These are phyloP conservation scores for Candida coquimbonensis DNA, from an alignment of 805 yeast species.

Conservation along the genomic window DNA sequence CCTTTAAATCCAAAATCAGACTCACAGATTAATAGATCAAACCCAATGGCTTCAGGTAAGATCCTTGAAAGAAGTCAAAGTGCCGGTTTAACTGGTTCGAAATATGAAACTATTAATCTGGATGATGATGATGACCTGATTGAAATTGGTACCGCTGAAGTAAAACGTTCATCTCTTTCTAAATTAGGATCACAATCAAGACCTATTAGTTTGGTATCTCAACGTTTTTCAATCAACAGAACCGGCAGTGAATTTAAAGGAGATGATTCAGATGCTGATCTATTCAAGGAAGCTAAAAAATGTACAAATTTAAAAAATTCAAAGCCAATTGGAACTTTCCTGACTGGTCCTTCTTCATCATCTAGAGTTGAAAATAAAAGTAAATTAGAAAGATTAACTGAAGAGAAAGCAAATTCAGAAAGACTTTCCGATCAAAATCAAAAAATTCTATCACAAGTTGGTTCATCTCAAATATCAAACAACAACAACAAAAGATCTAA, in stretches of 20 bases:
- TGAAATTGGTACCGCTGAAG: not conserved
- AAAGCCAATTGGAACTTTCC: slow-evolving; percentile 9
- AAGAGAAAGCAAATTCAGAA: not conserved
- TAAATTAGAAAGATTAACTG: too few species aligned
- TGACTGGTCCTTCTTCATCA: not conserved
- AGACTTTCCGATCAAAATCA: not conserved
- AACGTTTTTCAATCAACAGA: not conserved
- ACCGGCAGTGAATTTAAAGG: not conserved
- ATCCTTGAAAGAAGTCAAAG: slow-evolving; percentile 1
- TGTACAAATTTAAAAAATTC: slow-evolving; percentile 11
- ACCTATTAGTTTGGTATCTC: not conserved
- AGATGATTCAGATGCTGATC: slow-evolving; percentile 6
- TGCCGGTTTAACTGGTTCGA: not conserved
- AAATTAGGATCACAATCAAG: not conserved
- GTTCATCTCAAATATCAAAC: too few species aligned
- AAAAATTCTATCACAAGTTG: not conserved
- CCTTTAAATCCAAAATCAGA: slow-evolving; percentile 1
- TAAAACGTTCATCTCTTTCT: not conserved
- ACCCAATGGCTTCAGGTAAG: not conserved
- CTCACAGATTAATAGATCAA: not conserved
- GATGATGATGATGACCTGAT: not conserved
- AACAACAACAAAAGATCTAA: too few species aligned
- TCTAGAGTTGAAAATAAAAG: too few species aligned
- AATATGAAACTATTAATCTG: not conserved
- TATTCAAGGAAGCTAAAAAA: not conserved